These are phyloP conservation scores for Rhinocladiella mackenziei DNA, from an alignment of 2,329 filamentous ascomycete genomes.

Conservation along the genomic window DNA sequence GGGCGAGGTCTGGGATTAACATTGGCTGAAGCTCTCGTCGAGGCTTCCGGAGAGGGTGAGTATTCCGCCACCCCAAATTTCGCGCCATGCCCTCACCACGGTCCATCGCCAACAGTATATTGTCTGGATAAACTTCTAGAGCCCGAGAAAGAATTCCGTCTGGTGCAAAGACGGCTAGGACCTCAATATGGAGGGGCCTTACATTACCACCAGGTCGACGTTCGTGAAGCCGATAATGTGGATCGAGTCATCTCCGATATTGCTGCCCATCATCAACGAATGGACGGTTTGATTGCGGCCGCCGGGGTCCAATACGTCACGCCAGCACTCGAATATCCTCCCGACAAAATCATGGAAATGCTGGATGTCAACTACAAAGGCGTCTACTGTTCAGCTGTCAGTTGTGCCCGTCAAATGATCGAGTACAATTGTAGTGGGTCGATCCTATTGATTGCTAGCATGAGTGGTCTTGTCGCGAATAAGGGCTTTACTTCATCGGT, in stretches of 20 bases:
- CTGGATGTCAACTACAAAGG: constrained; percentile 34
- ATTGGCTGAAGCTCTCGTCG: constrained; percentile 46
- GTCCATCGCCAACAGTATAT: constrained; percentile 38
- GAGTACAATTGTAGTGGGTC: constrained; percentile 55
- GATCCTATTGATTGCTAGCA: constrained; percentile 60
- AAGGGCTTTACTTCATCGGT: constrained; percentile 36
- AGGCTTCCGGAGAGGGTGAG: constrained; percentile 47
- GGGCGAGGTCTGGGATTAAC: constrained; percentile 43
- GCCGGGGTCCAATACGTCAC: constrained; percentile 44
- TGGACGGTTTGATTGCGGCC: constrained; percentile 43
- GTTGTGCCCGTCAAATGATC: constrained; percentile 64
- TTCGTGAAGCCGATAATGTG: constrained; percentile 33
- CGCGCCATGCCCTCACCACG: not conserved
- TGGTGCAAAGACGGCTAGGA: constrained; percentile 37
- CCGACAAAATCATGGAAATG: constrained; percentile 37
- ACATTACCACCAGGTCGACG: constrained; percentile 47
- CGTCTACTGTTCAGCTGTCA: constrained; percentile 28
- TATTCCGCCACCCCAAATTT: constrained; percentile 39
- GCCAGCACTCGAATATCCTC: constrained; percentile 40
- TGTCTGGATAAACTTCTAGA: constrained; percentile 45
- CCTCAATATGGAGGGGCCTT: constrained; percentile 40
- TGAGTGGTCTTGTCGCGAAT: constrained; percentile 60
- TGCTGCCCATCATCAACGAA: constrained; percentile 34
- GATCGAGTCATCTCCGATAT: constrained; percentile 37
- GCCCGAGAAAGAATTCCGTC: constrained; percentile 43